phyloP scores from a whole-genome alignment of 306 rosid genomes.

The Malus asiatica region DNA sequence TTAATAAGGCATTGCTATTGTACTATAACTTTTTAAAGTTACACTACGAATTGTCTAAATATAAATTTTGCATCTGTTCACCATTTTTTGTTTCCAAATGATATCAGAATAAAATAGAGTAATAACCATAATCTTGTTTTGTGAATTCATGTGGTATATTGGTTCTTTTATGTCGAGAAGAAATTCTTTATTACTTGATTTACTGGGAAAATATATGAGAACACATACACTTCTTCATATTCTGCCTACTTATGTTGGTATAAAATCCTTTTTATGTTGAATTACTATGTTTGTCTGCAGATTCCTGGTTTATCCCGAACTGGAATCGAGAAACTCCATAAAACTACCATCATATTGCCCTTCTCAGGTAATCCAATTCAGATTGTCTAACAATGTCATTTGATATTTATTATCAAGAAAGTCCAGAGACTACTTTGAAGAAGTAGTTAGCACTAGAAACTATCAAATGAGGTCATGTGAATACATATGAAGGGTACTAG shows the following conservation, averaged over 20 bases:
- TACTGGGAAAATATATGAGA: background rate
- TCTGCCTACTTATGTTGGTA: background rate
- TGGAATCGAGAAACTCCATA: constrained; percentile 84
- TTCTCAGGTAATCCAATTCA: constrained; percentile 34
- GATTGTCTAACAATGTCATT: constrained; percentile 10
- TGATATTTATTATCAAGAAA: background rate
- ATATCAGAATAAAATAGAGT: background rate
- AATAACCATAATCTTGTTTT: too few species aligned
- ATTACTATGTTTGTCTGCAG: constrained; percentile 39
- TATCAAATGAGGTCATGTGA: background rate
- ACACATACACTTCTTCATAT: background rate
- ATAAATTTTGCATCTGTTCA: background rate
- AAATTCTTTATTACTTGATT: background rate
- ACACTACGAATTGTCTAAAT: background rate
- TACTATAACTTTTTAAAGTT: background rate
- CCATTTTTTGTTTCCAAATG: background rate
- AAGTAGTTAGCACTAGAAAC: background rate
- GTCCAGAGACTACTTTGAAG: background rate
- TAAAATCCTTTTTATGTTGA: background rate
- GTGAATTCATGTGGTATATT: background rate
- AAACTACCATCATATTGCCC: constrained; percentile 71
- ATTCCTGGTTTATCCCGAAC: constrained; percentile 77
- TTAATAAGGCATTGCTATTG: background rate
- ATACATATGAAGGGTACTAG: constrained; percentile 7
- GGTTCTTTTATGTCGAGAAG: background rate